phyloP scores from a whole-genome alignment of 257 asterid species.

The Solanum ossicruentum region DNA sequence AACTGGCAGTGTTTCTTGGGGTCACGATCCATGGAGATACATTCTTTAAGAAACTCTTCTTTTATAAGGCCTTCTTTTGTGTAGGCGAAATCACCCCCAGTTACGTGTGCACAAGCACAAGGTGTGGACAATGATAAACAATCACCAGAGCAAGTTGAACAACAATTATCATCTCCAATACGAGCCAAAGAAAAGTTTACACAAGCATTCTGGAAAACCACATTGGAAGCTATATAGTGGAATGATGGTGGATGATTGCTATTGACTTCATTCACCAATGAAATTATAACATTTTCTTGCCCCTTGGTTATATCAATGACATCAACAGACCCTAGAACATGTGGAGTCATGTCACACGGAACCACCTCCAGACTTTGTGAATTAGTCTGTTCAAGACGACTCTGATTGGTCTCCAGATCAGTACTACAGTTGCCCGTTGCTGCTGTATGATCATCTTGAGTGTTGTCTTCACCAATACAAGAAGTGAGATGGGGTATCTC shows the following conservation, averaged over 20 bases:
- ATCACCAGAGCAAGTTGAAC: constrained; percentile 62
- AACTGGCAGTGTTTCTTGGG: constrained; percentile 53
- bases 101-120: constrained; percentile 73
- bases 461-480: constrained; percentile 14
- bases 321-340: constrained; percentile 21
- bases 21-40: constrained; percentile 65
- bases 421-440: constrained; percentile 11
- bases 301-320: constrained; percentile 72
- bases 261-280: constrained; percentile 57
- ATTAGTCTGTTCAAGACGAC: constrained; percentile 15
- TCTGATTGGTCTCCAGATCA: constrained; percentile 15
- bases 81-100: constrained; percentile 78
- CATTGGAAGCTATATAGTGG: constrained; percentile 65
- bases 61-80: constrained; percentile 66
- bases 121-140: constrained; percentile 49
- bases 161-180: constrained; percentile 47
- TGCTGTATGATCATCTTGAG: constrained; percentile 16
- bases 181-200: constrained; percentile 63
- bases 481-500: constrained; percentile 16
- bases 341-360: constrained; percentile 23
- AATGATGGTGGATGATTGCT: constrained; percentile 50
- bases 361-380: constrained; percentile 25
- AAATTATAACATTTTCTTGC: constrained; percentile 52
- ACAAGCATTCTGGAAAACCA: constrained; percentile 55
- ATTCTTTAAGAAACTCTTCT: constrained; percentile 61